A percentile compares a stretch with the other conserved stretches of the same genome.
Evolutionary conservation across 495 filamentous ascomycete genomes (phyloP).

Genomic region (Acidiella bohemica): DNA sequence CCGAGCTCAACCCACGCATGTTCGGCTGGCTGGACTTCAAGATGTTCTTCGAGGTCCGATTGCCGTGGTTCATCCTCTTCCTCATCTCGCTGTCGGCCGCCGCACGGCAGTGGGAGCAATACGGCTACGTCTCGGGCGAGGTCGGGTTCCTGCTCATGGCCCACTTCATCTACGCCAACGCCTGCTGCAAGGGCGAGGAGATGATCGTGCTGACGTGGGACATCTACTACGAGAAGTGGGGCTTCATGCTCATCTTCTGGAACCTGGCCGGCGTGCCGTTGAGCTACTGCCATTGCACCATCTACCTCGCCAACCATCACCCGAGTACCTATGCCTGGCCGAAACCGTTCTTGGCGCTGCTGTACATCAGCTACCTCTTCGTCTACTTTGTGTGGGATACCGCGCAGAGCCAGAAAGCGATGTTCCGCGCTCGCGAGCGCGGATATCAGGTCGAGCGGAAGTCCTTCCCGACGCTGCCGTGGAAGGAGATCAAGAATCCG

Average conservation of each 20-base stretch:
- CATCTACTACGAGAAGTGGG: slow-evolving; percentile 99
- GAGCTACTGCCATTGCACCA: slow-evolving; percentile 90
- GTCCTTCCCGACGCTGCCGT: slow-evolving; percentile 87
- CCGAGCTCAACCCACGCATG: slow-evolving; percentile 90
- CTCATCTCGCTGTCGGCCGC: slow-evolving; percentile 64
- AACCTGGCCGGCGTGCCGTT: slow-evolving; percentile 92
- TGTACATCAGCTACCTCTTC: slow-evolving; percentile 65
- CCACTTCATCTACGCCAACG: slow-evolving; percentile 92
- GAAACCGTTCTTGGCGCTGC: slow-evolving; percentile 45
- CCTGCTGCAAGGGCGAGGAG: slow-evolving; percentile 93
- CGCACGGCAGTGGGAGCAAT: slow-evolving; percentile 73
- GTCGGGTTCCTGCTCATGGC: slow-evolving; percentile 81
- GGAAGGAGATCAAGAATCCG: slow-evolving; percentile 76
- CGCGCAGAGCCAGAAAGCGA: slow-evolving; percentile 88
- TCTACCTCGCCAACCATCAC: slow-evolving; percentile 83
- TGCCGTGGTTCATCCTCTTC: slow-evolving; percentile 93
- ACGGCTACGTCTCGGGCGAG: slow-evolving; percentile 86
- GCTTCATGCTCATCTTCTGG: slow-evolving; percentile 99
- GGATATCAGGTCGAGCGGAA: slow-evolving; percentile 60
- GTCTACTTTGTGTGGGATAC: slow-evolving; percentile 91
- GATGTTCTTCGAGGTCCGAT: slow-evolving; percentile 98
- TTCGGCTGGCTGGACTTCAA: slow-evolving; percentile 92
- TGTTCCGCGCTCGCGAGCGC: slow-evolving; percentile 69
- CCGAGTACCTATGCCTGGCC: slow-evolving; percentile 74
- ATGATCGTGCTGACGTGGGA: slow-evolving; percentile 91